These are phyloP conservation scores for Eremothecium gossypii DNA, from an alignment of 1,139 yeast genomes.

Conservation along the genomic window DNA sequence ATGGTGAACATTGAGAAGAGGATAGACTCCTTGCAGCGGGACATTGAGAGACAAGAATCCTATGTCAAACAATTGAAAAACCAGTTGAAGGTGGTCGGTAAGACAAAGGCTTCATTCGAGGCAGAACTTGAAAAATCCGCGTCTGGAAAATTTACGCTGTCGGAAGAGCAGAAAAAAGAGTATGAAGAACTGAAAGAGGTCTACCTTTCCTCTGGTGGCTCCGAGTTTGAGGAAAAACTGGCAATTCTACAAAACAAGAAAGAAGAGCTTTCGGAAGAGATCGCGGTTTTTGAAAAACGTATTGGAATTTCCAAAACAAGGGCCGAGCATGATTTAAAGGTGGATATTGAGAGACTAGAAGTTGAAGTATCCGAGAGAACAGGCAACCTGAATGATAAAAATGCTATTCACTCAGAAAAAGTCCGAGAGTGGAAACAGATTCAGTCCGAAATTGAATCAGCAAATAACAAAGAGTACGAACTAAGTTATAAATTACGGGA, in stretches of 20 bases:
- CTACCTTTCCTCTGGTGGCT: conserved; percentile 52
- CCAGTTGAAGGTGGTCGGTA: conserved; percentile 42
- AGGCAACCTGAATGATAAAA: conserved; percentile 37
- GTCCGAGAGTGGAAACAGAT: conserved; percentile 30
- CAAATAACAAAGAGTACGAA: conserved; percentile 37
- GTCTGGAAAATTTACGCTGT: conserved; percentile 32
- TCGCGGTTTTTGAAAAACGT: conserved; percentile 36
- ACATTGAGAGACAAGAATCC: conserved; percentile 43
- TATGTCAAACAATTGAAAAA: conserved; percentile 35
- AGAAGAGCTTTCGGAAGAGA: conserved; percentile 35
- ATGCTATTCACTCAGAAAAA: conserved; percentile 35
- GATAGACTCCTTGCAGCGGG: conserved; percentile 43
- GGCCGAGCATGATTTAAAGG: conserved; percentile 31
- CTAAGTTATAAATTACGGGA: conserved; percentile 57
- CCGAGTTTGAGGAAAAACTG: conserved; percentile 45
- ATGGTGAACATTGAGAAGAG: conserved; percentile 43
- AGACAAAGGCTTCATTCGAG: conserved; percentile 39
- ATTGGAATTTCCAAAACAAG: conserved; percentile 34
- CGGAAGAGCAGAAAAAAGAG: conserved; percentile 46
- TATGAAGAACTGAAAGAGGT: conserved; percentile 53
- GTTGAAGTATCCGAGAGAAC: conserved; percentile 34
- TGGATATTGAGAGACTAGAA: conserved; percentile 35
- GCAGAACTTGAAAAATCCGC: conserved; percentile 31
- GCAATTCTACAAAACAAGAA: conserved; percentile 38
- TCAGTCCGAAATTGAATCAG: conserved; percentile 27